Percentiles rank a stretch among this genome's conserved stretches.
Conservation (phyloP, 75 land plant genomes). For the Picea glauca region DNA sequence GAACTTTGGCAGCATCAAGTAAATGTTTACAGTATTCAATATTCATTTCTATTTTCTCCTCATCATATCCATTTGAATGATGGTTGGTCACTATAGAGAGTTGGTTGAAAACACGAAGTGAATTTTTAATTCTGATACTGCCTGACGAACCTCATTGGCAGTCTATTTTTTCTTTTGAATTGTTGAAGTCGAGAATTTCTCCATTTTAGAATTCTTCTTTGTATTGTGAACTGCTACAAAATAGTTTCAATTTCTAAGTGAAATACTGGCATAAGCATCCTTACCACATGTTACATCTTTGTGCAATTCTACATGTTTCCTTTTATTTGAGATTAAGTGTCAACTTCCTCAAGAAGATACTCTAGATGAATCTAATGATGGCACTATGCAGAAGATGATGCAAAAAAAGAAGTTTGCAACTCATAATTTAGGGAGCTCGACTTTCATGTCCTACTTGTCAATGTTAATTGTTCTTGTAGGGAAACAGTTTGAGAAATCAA, state of each 20-base stretch:
- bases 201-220: too few species aligned
- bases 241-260: too few species aligned
- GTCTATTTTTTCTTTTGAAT: too few species aligned
- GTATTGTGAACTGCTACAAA: too few species aligned
- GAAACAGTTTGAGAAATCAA: not conserved
- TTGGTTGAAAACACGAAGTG: conserved; percentile 76
- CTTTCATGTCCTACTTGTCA: not conserved
- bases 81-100: conserved; percentile 61
- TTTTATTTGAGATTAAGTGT: conserved; percentile 41
- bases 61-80: conserved; percentile 85
- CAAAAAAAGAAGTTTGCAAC: conserved; percentile 8
- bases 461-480: not conserved
- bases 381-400: conserved; percentile 6
- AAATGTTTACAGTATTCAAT: conserved; percentile 90
- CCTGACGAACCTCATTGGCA: conserved; percentile 58
- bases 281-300: too few species aligned
- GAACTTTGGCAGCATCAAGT: conserved; percentile 86
- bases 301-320: not conserved
- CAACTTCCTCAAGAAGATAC: conserved; percentile 22
- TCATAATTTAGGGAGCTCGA: conserved; percentile 2
- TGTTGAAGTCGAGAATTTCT: too few species aligned
- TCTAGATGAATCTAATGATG: conserved; percentile 1
- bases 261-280: too few species aligned
- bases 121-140: conserved; percentile 86
- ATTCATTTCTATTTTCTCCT: conserved; percentile 88